Evolutionary conservation across 2,329 filamentous ascomycete species (phyloP), one percentile per base, ranked within the genome.

Genomic region (Fusarium odoratissimum): DNA sequence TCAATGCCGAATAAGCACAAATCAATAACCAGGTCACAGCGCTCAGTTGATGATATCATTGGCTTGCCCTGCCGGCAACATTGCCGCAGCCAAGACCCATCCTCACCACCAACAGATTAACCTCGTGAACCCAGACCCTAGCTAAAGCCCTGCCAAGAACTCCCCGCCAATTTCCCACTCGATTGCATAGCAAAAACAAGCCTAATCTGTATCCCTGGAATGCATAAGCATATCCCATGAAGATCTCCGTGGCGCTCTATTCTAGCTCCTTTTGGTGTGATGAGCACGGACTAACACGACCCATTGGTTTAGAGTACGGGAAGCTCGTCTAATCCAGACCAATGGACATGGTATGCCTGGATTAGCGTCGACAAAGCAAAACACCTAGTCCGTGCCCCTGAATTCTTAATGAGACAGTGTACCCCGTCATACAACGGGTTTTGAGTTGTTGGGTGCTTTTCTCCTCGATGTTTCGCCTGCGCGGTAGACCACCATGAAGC

Each of bases 381-480:
- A 56, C 38, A 6, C 12, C 5, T 12, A 25, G 30, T 28, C 23
- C 13, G 40, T 57, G 54, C 56, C 45, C 25, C 46, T 31, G n/a
- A 37, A 41, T 59, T 59, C 56, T 59, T 59, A 54, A 59, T 40
- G 21, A 59, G 44, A 59, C 35, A 52, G 19, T 38, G 6, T 28
- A 13, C 33, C n/a, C n/a, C 56, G 17, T 52, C 25, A 31, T 35
- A 11, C 21, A 25, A 25, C 17, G 11, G 8, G 5, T 17, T 33
- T 23, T 23, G 12, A 11, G 25, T 25, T 28, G 11, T 25, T 10
- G 17, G 9, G 2, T 30, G 14, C 12, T 38, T 33, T 25, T n/a
- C 37, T 21, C 8, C 21, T 54, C 35, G 8, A 40, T 52, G 35
- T 54, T 31, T 23, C 17, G 16, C n/a, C 4, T 21, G n/a, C 8